Percentiles rank a stretch among this genome's conserved stretches.
phyloP scores from a whole-genome alignment of 371 early-diverging fungal species.

The Mortierella sp. region DNA sequence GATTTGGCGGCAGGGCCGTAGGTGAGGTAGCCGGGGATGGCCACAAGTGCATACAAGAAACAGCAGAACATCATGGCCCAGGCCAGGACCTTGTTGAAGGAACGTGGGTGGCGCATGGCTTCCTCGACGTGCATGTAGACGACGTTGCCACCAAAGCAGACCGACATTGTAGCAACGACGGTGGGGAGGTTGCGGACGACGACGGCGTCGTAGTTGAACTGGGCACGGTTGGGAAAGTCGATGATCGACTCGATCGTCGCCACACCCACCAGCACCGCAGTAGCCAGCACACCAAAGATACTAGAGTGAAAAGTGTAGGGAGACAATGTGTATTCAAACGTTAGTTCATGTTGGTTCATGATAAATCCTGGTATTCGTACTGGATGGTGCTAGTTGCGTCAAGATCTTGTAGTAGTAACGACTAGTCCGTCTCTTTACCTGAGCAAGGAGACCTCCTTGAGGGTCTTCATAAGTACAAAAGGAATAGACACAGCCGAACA shows the following conservation, averaged over 20 bases:
- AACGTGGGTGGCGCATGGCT: conserved; percentile 80
- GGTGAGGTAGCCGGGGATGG: conserved; percentile 83
- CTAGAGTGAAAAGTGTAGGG: not conserved
- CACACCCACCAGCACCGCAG: conserved; percentile 51
- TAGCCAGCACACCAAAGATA: conserved; percentile 66
- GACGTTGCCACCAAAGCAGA: conserved; percentile 85
- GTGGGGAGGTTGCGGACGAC: conserved; percentile 70
- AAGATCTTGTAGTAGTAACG: too few relatives aligned
- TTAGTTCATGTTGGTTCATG: not conserved
- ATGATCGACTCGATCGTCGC: conserved; percentile 45
- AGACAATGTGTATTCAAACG: not conserved
- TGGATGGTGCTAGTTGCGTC: too few relatives aligned
- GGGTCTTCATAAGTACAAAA: conserved; percentile 65
- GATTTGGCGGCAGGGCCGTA: conserved; percentile 79
- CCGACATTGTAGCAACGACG: conserved; percentile 75
- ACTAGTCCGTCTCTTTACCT: too few relatives aligned
- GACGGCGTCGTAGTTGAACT: conserved; percentile 59
- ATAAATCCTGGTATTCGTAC: too few relatives aligned
- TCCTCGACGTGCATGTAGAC: conserved; percentile 88
- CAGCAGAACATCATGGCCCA: conserved; percentile 78
- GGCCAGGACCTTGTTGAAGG: conserved; percentile 79
- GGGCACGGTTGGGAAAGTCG: conserved; percentile 31
- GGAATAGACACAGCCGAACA: conserved; percentile 58
- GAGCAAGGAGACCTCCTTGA: conserved; percentile 70
- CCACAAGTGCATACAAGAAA: conserved; percentile 80